These are phyloP conservation scores for Penicillium sp. DNA, from an alignment of 2,329 filamentous ascomycete species.

Conservation along the genomic window DNA sequence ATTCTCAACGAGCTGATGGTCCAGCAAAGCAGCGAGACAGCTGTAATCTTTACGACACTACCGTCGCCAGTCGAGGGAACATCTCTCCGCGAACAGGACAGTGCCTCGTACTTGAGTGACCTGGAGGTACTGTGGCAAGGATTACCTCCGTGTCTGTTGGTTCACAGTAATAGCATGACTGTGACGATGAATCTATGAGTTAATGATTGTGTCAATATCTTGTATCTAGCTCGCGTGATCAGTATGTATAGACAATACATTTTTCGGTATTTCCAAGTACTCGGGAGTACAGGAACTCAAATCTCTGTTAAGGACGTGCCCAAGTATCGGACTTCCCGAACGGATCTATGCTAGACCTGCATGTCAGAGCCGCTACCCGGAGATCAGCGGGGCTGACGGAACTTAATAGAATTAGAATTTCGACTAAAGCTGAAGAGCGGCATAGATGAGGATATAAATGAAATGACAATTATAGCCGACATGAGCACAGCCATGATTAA, in stretches of 20 bases:
- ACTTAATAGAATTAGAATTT: background rate
- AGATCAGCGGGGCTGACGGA: constrained; percentile 13
- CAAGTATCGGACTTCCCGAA: background rate
- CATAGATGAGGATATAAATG: too few species aligned
- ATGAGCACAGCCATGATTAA: background rate
- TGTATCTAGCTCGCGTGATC: background rate
- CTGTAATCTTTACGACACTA: constrained; percentile 79
- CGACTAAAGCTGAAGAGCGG: background rate
- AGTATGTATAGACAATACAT: background rate
- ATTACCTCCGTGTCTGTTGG: constrained; percentile 72
- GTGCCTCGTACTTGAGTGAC: constrained; percentile 72
- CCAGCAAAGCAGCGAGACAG: constrained; percentile 66
- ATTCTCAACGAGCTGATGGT: constrained; percentile 84
- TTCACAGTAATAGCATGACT: constrained; percentile 87
- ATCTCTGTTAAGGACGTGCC: background rate
- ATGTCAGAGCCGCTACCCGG: constrained; percentile 8
- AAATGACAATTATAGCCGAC: background rate
- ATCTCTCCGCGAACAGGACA: constrained; percentile 66
- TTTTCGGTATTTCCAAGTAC: background rate
- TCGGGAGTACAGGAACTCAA: background rate
- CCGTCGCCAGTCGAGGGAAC: constrained; percentile 80
- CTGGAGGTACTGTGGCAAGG: constrained; percentile 76
- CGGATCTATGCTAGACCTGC: background rate
- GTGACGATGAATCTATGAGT: constrained; percentile 58
- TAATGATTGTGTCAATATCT: constrained; percentile 8